These are phyloP conservation scores for Xylariaceae sp. DNA, from an alignment of 2,329 filamentous ascomycete species.

Conservation along the genomic window DNA sequence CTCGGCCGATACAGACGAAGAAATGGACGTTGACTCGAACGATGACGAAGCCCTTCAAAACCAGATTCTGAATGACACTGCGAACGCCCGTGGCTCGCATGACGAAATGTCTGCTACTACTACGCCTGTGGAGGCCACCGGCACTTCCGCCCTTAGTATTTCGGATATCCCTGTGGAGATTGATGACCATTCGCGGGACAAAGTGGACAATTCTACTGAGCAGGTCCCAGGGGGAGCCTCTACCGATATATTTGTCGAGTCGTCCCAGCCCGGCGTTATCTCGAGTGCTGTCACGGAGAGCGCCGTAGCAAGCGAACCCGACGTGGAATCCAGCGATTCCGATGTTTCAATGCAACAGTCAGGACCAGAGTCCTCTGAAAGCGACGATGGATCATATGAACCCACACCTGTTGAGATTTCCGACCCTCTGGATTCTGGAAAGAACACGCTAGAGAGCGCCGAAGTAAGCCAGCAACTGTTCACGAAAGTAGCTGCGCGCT, in stretches of 20 bases:
- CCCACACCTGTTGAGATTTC: slow-evolving; percentile 20
- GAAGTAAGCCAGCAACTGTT: slow-evolving; percentile 17
- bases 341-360: slow-evolving; percentile 19
- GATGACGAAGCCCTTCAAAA: slow-evolving; percentile 12
- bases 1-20: background rate
- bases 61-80: slow-evolving; percentile 8
- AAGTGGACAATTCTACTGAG: slow-evolving; percentile 1
- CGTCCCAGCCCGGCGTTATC: too few relatives aligned
- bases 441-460: slow-evolving; percentile 11
- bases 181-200: background rate
- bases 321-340: slow-evolving; percentile 8
- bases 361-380: slow-evolving; percentile 15
- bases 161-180: slow-evolving; percentile 1
- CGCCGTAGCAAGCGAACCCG: slow-evolving; percentile 1
- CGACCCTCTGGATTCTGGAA: slow-evolving; percentile 11
- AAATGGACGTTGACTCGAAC: slow-evolving; percentile 2
- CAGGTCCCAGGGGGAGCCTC: background rate
- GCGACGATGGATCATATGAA: slow-evolving; percentile 20
- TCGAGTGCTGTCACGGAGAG: too few relatives aligned
- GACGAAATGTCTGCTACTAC: slow-evolving; percentile 5
- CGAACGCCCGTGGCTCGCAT: slow-evolving; percentile 2
- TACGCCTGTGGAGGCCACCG: background rate
- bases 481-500: slow-evolving; percentile 8
- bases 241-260: background rate
- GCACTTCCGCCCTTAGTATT: background rate